Evolutionary conservation across 23 red algal species (phyloP), one percentile per base, ranked within the genome.

Genomic region (Agarophyton chilense): DNA sequence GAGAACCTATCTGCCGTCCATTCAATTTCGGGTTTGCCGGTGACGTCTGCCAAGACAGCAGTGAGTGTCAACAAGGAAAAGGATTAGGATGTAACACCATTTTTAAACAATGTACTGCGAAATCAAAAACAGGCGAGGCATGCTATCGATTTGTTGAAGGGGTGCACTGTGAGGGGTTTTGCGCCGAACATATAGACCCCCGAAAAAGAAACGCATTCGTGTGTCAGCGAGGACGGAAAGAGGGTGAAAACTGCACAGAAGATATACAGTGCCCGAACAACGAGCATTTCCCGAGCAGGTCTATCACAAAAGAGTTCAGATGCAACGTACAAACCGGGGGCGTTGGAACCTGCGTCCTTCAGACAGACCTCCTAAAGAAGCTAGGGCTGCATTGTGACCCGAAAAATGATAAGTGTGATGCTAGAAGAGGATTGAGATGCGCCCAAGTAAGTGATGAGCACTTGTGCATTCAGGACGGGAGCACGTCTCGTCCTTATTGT

Each of bases 341-440:
- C 2, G 36, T 29, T 25, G 73, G 73, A 10, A 22, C 33, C 28
- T 78, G 73, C 44, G 73, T 78, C 14, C 31, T 11, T 8, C 42
- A 78, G 22, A 36, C 44, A 6, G 40, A 51, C 16, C 73, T 78
- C 73, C 51, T 78, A 21, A 35, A 43, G 5, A 2, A 25, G 2
- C 19, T 78, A 43, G 73, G 73, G 19, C 42, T 11, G 11, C 0
- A 4, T 34, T 78, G 73, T 43, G 25, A 78, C 16, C 73, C 73
- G 4, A 18, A 11, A 4, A 12, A 1, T 1, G 73, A 78, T 21
- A 78, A 1, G 28, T 78, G 73, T 28, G 73, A 78, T 36, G 2
- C 73, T 52, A 6, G 73, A 33, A 51, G 73, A 78, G 73, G 73
- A 43, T 32, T 78, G 25, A 54, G 28, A 14, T 78, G 73, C 22